Evolutionary conservation across 176 grass and related monocot species (phyloP).

Genomic region (Pontederia crassipes): DNA sequence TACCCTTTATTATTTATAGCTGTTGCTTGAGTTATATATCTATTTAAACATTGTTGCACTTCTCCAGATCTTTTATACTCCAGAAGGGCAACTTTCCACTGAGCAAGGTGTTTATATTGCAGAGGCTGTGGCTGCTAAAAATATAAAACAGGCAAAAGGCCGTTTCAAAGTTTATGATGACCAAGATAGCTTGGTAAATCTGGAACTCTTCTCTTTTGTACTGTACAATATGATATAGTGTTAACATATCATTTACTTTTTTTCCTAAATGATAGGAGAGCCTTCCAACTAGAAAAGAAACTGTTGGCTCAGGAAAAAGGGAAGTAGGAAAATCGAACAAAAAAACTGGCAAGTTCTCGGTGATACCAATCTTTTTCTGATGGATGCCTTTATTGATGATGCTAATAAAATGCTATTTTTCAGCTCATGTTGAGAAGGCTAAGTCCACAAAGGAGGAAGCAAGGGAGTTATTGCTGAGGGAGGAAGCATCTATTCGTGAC

Average conservation of each 20-base stretch:
- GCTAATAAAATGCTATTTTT: neutral
- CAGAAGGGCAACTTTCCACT: constrained; percentile 67
- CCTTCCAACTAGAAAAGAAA: constrained; percentile 46
- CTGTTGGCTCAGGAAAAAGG: constrained; percentile 38
- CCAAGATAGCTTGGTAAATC: constrained; percentile 45
- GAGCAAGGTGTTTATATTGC: constrained; percentile 94
- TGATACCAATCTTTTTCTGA: neutral
- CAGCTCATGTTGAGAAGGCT: constrained; percentile 58
- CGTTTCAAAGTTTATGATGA: constrained; percentile 80
- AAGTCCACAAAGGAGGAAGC: constrained; percentile 98
- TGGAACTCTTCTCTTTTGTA: neutral
- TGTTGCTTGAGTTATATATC: neutral
- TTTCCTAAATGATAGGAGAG: constrained; percentile 42
- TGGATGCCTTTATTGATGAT: neutral
- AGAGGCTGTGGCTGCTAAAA: constrained; percentile 65
- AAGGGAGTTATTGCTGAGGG: constrained; percentile 62
- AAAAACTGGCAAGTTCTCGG: constrained; percentile 47
- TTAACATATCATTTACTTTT: constrained; percentile 4
- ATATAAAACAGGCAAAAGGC: constrained; percentile 77
- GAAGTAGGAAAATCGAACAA: constrained; percentile 61
- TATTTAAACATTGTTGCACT: constrained; percentile 18
- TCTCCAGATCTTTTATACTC: constrained; percentile 77
- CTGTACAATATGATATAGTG: neutral
- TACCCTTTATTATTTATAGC: neutral
- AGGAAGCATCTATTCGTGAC: constrained; percentile 68